phyloP scores from a whole-genome alignment of 2,329 filamentous ascomycete genomes.

The Aspergillus puulaauensis region DNA sequence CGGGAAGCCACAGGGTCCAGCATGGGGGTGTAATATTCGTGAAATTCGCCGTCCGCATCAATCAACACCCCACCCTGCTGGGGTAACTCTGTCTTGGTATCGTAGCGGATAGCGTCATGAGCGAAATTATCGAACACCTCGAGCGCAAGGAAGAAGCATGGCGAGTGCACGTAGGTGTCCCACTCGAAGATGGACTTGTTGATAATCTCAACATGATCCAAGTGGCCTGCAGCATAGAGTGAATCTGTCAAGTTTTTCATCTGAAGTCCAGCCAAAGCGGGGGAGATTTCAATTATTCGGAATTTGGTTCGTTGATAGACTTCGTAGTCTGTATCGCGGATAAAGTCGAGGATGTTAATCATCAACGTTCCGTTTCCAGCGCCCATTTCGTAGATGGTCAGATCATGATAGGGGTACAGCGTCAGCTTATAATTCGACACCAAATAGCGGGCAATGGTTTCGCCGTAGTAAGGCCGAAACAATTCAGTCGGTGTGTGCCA shows the following conservation, averaged over 20 bases:
- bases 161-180: conserved; percentile 80
- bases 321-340: conserved; percentile 81
- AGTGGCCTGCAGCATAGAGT: conserved; percentile 71
- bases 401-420: conserved; percentile 90
- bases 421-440: conserved; percentile 94
- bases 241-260: conserved; percentile 65
- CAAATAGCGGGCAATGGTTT: conserved; percentile 94
- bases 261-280: conserved; percentile 76
- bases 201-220: conserved; percentile 86
- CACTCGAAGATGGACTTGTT: conserved; percentile 96
- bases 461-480: conserved; percentile 93
- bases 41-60: conserved; percentile 82
- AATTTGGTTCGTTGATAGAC: conserved; percentile 93
- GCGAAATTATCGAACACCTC: conserved; percentile 99
- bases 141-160: conserved; percentile 96
- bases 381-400: conserved; percentile 98
- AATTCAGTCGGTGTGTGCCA: conserved; percentile 99
- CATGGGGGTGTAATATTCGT: conserved; percentile 82
- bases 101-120: conserved; percentile 91
- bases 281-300: conserved; percentile 94
- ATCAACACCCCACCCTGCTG: conserved; percentile 88
- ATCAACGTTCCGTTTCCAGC: conserved; percentile 96
- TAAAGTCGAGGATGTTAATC: conserved; percentile 96
- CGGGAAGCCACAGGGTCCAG: conserved; percentile 81
- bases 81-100: conserved; percentile 74